Conservation (phyloP, 805 yeast genomes). For the Priceomyces castillae region DNA sequence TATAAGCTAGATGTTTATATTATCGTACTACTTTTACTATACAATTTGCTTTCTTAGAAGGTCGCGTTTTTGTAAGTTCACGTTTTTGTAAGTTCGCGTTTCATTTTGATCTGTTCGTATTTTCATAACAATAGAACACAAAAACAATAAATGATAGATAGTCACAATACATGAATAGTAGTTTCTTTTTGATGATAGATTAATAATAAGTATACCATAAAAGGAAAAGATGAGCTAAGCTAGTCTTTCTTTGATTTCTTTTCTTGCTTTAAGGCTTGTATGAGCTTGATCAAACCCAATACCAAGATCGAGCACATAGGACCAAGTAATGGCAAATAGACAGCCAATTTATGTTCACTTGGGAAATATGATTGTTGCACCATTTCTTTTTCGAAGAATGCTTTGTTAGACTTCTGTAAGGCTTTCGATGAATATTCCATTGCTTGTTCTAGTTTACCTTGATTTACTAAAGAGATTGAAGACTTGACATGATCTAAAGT, state of each 20-base stretch:
- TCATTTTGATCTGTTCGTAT: too few relatives aligned
- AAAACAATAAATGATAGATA: too few relatives aligned
- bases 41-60: too few relatives aligned
- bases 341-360: constrained; percentile 92
- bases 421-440: constrained; percentile 51
- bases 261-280: constrained; percentile 36
- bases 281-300: constrained; percentile 48
- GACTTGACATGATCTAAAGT: constrained; percentile 45
- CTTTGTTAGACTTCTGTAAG: constrained; percentile 58
- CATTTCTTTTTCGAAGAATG: constrained; percentile 93
- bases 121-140: too few relatives aligned
- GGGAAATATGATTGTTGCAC: constrained; percentile 94
- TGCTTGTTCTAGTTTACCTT: constrained; percentile 26
- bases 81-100: too few relatives aligned
- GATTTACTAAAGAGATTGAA: constrained; percentile 30
- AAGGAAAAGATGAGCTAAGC: too few relatives aligned
- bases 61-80: too few relatives aligned
- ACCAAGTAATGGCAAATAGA: constrained; percentile 85
- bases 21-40: too few relatives aligned
- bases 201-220: too few relatives aligned
- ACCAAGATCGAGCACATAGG: constrained; percentile 70
- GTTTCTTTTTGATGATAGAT: neutral
- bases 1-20: constrained; percentile 1
- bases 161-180: neutral
- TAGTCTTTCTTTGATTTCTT: too few relatives aligned